Evolutionary conservation across 805 yeast species (phyloP), one percentile per base, ranked within the genome.

Genomic region (Candida sakaeoensis): DNA sequence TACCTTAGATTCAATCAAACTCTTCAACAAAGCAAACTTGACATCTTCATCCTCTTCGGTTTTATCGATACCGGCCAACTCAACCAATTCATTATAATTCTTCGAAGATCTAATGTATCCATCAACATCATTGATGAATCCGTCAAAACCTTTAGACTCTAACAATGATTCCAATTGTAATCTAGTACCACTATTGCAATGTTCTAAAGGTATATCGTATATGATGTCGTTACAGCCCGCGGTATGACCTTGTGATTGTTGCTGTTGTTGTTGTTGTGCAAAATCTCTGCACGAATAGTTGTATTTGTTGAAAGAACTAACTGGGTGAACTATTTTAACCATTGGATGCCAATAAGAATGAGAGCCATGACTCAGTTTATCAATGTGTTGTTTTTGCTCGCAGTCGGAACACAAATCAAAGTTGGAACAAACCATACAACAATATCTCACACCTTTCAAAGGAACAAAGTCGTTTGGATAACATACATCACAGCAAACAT

Each of bases 371-470:
- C 37, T 34, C 22, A 37, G 39, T 28, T 48, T 39, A 14, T 44
- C 37, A 7, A 14, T 8, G 17, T 48, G 49, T n/a, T 37, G 51
- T 8, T 44, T 45, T 4, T 36, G 33, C 38, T 61, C 64, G 47
- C 69, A 63, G 15, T 47, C 32, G 35, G 66, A 65, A 50, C 84
- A 78, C 38, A 78, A 54, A 50, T 79, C 83, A 51, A 62, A 75
- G 51, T 79, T 75, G 3, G 53, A 52, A 49, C 84, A 78, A 22
- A 75, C 70, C 18, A 69, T 46, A 53, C 84, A 78, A 32, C 68
- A 65, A 49, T 65, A 78, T 36, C 84, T 63, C 5, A 55, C 45
- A 6, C 83, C 83, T 16, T 37, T 44, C 32, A 74, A 58, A 3
- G 77, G 74, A 13, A 40, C 48, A 45, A 58, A 57, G 3, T 43